Evolutionary conservation across 495 filamentous ascomycete species (phyloP).

Genomic region (Lophium mytilinum): DNA sequence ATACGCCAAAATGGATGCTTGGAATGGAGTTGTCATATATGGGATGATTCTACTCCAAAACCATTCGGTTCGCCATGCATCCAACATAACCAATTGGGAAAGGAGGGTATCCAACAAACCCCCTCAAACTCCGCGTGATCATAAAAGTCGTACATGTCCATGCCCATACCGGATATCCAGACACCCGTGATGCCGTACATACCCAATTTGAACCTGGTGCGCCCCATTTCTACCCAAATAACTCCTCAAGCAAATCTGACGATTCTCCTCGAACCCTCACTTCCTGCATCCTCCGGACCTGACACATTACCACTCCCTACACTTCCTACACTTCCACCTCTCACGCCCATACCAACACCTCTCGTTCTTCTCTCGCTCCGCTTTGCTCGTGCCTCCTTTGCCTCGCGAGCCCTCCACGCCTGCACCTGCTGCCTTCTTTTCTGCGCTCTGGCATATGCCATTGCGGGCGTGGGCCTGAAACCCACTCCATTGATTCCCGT

Average conservation of each 20-base stretch:
- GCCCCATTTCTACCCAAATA: too few relatives aligned
- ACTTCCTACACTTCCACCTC: not conserved
- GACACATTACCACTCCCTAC: conserved; percentile 10
- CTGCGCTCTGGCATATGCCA: conserved; percentile 67
- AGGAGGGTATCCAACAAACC: too few relatives aligned
- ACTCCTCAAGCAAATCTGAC: conserved; percentile 7
- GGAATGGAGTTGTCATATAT: not conserved
- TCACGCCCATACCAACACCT: conserved; percentile 7
- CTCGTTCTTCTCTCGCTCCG: conserved; percentile 49
- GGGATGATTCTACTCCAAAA: too few relatives aligned
- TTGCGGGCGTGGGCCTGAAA: conserved; percentile 77
- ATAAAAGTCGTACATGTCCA: too few relatives aligned
- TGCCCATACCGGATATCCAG: too few relatives aligned
- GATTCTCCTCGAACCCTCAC: not conserved
- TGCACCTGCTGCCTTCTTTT: conserved; percentile 72
- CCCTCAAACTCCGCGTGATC: too few relatives aligned
- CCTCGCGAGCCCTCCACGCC: conserved; percentile 76
- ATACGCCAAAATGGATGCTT: not conserved
- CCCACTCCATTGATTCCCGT: conserved; percentile 65
- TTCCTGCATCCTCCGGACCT: not conserved
- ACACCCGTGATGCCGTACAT: too few relatives aligned
- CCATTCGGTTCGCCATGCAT: too few relatives aligned
- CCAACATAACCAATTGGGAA: too few relatives aligned
- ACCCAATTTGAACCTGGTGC: too few relatives aligned
- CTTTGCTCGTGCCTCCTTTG: conserved; percentile 70